Conservation (phyloP, 768 basidiomycete genomes). For the Omphalotus guepiniiformis region DNA sequence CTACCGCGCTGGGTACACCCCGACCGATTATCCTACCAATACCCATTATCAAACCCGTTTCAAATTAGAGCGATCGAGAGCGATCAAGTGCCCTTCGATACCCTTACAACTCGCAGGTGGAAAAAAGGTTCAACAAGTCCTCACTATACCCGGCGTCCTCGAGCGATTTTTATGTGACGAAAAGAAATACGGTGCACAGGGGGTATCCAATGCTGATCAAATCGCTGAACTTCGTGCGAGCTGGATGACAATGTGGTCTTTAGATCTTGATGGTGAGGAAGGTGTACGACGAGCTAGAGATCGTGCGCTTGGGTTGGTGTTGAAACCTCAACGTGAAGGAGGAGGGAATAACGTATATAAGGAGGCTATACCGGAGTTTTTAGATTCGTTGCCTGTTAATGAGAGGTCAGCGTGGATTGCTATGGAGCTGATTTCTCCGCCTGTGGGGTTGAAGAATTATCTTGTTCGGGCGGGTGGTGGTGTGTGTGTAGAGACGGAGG, state of each 20-base stretch:
- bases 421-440: constrained; percentile 89
- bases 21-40: constrained; percentile 69
- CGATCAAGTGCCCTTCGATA: constrained; percentile 92
- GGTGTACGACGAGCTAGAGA: constrained; percentile 51
- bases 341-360: constrained; percentile 97
- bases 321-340: constrained; percentile 98
- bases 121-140: constrained; percentile 92
- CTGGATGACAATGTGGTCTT: constrained; percentile 89
- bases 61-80: constrained; percentile 71
- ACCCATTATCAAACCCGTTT: constrained; percentile 70
- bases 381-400: constrained; percentile 52
- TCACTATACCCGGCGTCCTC: constrained; percentile 68
- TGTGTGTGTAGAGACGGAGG: constrained; percentile 52
- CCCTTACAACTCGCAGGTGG: constrained; percentile 92
- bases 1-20: constrained; percentile 87
- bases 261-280: constrained; percentile 47
- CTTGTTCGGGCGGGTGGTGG: constrained; percentile 70
- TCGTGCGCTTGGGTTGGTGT: constrained; percentile 57
- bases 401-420: constrained; percentile 90
- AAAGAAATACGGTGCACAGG: constrained; percentile 27
- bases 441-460: constrained; percentile 61
- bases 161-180: constrained; percentile 61
- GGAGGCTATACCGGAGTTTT: constrained; percentile 69
- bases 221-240: constrained; percentile 59
- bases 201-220: constrained; percentile 31